Percentiles rank a stretch among this genome's conserved stretches.
These are phyloP conservation scores for Solanum pinnatisectum DNA, from an alignment of 257 asterid species.

Conservation along the genomic window DNA sequence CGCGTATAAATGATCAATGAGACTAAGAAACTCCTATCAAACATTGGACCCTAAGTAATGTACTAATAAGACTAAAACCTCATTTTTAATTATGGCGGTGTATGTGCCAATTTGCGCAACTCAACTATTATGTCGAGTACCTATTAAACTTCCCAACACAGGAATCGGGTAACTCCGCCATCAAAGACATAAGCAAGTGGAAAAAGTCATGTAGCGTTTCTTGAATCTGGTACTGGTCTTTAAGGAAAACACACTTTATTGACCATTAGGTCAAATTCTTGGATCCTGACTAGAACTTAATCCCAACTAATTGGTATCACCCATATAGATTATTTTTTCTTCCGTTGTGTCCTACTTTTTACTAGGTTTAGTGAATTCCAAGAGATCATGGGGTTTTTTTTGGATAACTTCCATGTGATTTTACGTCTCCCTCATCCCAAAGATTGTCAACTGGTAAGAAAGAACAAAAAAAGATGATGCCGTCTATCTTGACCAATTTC, in stretches of 20 bases:
- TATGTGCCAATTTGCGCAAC: not conserved
- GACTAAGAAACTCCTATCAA: not conserved
- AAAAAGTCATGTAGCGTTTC: not conserved
- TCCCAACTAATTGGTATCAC: not conserved
- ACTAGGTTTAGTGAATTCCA: not conserved
- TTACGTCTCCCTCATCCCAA: not conserved
- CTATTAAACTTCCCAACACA: not conserved
- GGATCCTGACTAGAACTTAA: not conserved
- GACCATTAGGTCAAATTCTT: not conserved
- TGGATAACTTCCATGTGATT: not conserved
- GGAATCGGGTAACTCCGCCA: not conserved
- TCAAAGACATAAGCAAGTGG: not conserved
- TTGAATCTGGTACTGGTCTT: not conserved
- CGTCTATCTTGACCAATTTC: not conserved
- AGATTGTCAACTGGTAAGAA: not conserved
- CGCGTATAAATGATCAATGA: not conserved
- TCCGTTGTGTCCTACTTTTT: not conserved
- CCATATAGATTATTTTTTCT: not conserved
- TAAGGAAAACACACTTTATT: not conserved
- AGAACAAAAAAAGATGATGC: not conserved
- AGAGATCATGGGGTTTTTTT: not conserved
- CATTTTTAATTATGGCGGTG: not conserved
- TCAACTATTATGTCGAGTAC: not conserved
- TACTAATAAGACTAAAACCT: not conserved
- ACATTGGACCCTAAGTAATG: not conserved